phyloP scores from a whole-genome alignment of 2,329 filamentous ascomycete species.

The Colletotrichum siamense region DNA sequence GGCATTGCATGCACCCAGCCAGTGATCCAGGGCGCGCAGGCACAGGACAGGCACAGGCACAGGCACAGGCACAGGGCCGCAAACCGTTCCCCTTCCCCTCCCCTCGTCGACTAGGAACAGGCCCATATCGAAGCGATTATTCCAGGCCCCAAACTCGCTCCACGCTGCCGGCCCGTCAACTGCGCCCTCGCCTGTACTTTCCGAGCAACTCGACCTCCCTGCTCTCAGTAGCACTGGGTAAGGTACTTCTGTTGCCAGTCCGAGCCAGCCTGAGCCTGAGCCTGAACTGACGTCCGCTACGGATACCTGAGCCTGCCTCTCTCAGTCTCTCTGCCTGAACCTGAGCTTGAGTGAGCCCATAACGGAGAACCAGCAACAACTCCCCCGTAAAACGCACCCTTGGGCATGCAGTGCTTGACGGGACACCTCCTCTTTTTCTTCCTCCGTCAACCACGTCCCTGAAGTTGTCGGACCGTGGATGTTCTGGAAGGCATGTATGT shows the following conservation, averaged over 20 bases:
- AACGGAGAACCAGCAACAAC: neutral
- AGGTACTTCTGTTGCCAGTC: neutral
- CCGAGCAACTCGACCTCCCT: neutral
- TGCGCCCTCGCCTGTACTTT: neutral
- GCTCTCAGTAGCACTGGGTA: neutral
- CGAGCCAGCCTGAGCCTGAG: neutral
- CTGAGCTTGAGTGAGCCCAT: neutral
- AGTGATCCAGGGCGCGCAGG: neutral
- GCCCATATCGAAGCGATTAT: neutral
- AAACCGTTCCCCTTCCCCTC: neutral
- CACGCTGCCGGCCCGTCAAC: neutral
- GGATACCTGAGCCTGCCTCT: neutral
- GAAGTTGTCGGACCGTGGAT: neutral
- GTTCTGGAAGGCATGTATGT: neutral
- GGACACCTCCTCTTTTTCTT: neutral
- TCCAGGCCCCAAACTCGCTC: neutral
- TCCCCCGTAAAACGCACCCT: conserved; percentile 3
- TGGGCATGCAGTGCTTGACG: neutral
- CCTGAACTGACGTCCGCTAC: neutral
- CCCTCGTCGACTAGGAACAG: neutral
- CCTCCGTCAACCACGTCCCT: neutral
- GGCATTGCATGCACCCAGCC: neutral
- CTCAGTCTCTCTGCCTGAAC: neutral
- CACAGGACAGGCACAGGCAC: neutral
- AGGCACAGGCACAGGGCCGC: neutral